Base-by-base conservation (phyloP, 2,329 filamentous ascomycete species). In the Hymenoscyphus fructigenus region DNA sequence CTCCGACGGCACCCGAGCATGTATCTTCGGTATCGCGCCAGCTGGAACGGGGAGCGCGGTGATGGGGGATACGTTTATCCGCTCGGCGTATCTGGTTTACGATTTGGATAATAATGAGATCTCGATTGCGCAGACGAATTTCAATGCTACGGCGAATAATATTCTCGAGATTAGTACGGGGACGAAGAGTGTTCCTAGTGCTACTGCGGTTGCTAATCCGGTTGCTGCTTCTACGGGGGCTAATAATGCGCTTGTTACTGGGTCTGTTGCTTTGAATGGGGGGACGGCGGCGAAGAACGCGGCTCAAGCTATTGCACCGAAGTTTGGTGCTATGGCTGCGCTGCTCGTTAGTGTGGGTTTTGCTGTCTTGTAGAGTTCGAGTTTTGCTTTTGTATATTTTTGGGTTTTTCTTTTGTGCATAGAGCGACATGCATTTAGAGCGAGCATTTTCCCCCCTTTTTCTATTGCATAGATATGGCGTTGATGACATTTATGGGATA, bases 21-120 rank as follows among this genome's bases (percentile, higher is more conserved):
- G 90, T 69, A 79, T 88, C 41, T 91, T 92, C 71, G 90, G 89
- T 63, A 84, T 92, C 67, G 81, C 84, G 2, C 86, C 88, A 1
- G 82, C 87, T 1, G 82, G 81, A 2, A 69, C 76, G 1, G 80
- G 82, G 34, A 83, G 83, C n/a, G 82, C 83, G 55, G 85, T 91
- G 1, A 79, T 93, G 32, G 90, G 90, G 17, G 90, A 92, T 73
- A 91, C 90, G 0, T 93, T 93, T 75, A 79, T 93, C 62, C 82
- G 90, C 58, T 89, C 87, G 41, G 90, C 90, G 0, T 93, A 93
- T 70, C 84, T 91, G 15, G 90, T 93, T 12, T 92, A 91, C 74
- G 89, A 92, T 74, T 80, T 92, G 26, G 85, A 81, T 32, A 91
- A 90, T 75, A 87, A 91, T 74, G 82, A 90, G 76, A 87, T 92